Base-by-base conservation (phyloP, 306 rosid genomes). In the Styphnolobium japonicum region DNA sequence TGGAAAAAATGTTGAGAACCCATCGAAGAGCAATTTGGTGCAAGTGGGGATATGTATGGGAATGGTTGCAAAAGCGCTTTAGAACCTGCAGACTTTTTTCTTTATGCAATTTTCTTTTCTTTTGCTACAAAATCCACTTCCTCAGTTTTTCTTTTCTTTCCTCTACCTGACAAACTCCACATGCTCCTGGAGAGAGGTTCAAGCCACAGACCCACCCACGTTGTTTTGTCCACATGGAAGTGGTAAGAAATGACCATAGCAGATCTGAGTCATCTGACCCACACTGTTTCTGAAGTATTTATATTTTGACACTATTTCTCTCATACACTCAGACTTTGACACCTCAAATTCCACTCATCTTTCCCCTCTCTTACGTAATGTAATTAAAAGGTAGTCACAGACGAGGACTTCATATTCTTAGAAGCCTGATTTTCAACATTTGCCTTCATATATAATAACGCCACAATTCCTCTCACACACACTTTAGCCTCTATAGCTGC, bases 81-180 rank as follows among this genome's bases (percentile, higher is more conserved):
- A 25, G 29, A 46, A 6, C 21, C 6, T 31, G 72, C 73, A 76
- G 66, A 19, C 58, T 65, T 37, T 56, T 29, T 31, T 52, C 8
- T 25, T 6, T 25, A 4, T 7, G 5, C 55, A 7, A 7, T 84
- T 61, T 51, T 11, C 19, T 37, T 19, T 62, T 71, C 7, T 42
- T 76, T 48, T 81, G 82, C 81, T 46, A 36, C 81, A 89, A 76
- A 83, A 64, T 79, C 82, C 76, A 81, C 49, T 81, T 36, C 4
- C 36, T 70, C 25, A 10, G 18, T 45, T 72, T 52, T 53, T 43
- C 23, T 78, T 82, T 80, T 79, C 69, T 71, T 53, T 12, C 10
- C 42, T 29, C 15, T 29, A 1, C 78, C 97, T 93, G 97, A 91
- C 97, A 91, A 55, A 66, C 82, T 77, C 83, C 96, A 93, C 96